Evolutionary conservation across 1,139 yeast genomes (phyloP).

Genomic region (Debaryomycetaceae sp.): DNA sequence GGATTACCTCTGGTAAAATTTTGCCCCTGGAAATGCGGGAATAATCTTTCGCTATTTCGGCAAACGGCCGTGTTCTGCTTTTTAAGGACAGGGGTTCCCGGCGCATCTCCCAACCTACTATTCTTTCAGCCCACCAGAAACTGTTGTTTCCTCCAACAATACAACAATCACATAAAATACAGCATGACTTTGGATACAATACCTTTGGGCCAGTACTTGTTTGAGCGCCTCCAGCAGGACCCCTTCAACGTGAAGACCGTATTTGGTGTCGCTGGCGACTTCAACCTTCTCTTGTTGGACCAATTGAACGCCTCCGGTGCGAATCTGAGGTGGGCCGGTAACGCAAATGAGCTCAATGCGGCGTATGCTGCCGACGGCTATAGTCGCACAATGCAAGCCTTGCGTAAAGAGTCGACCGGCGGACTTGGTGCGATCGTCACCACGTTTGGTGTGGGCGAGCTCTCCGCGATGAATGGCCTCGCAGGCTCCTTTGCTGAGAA

Average conservation of each 20-base stretch:
- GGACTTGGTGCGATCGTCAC: constrained; percentile 39
- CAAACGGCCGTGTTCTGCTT: too few relatives aligned
- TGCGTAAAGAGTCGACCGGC: constrained; percentile 35
- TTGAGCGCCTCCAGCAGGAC: constrained; percentile 8
- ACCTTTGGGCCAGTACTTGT: constrained; percentile 29
- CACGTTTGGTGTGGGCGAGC: constrained; percentile 80
- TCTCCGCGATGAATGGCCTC: constrained; percentile 74
- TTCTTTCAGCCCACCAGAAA: too few relatives aligned
- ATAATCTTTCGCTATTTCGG: too few relatives aligned
- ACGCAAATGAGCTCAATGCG: constrained; percentile 63
- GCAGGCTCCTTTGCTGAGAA: constrained; percentile 77
- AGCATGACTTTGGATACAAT: constrained; percentile 5
- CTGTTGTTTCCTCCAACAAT: too few relatives aligned
- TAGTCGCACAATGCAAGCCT: constrained; percentile 37
- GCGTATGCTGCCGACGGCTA: constrained; percentile 67
- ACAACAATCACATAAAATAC: too few relatives aligned
- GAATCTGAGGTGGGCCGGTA: constrained; percentile 47
- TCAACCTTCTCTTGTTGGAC: constrained; percentile 59
- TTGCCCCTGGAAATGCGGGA: too few relatives aligned
- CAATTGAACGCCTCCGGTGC: constrained; percentile 45
- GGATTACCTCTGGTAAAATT: too few relatives aligned
- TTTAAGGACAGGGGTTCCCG: too few relatives aligned
- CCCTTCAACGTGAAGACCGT: constrained; percentile 46
- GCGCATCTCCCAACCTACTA: too few relatives aligned
- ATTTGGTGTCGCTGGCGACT: constrained; percentile 76